Evolutionary conservation across 331 rosid species (phyloP), one percentile per base, ranked within the genome.

Genomic region (Stylosanthes scabra): DNA sequence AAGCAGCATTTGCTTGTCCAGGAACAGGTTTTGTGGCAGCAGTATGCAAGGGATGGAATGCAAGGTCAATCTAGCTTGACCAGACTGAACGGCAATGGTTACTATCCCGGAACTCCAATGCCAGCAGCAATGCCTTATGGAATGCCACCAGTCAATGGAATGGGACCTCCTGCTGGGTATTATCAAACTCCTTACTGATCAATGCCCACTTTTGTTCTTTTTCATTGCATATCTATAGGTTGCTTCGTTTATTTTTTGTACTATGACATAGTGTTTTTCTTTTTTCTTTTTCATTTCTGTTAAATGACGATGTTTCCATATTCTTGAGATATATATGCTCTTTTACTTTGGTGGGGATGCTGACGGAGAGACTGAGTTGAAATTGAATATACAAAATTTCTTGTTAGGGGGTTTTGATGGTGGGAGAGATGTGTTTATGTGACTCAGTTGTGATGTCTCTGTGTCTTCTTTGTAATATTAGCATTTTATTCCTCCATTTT

Each of bases 11-110:
- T 90, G 40, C 88, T 95, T 5, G 79, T 71, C 78, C 96, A 95
- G 59, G 99, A 95, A 81, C 97, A 95, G 88, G 83, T 75, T 29
- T 25, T 87, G 37, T 95, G 99, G 99, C 84, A 91, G 66, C 99
- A 90, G 25, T 95, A 95, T 70, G 88, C 89, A 12, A 88, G 74
- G 78, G 93, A 88, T 2, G 99, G 97, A 55, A 91, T 91, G 99
- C 97, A 91, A 71, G 97, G 99, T 50, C 99, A 88, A 78, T 37
- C 85, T 76, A 88, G 92, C 71, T 79, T 90, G 89, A 68, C 82
- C 72, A 94, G 84, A 76, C 70, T 94, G 58, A 70, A 15, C 16
- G 88, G 91, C 6, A 15, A 54, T 7, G 96, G 91, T 57, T 79
- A 83, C 84, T 74, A 86, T 67, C 89, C 82, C 8, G 86, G 88